These are phyloP conservation scores for Apiotrichum veenhuisii DNA, from an alignment of 1,284 basidiomycete species.

Conservation along the genomic window DNA sequence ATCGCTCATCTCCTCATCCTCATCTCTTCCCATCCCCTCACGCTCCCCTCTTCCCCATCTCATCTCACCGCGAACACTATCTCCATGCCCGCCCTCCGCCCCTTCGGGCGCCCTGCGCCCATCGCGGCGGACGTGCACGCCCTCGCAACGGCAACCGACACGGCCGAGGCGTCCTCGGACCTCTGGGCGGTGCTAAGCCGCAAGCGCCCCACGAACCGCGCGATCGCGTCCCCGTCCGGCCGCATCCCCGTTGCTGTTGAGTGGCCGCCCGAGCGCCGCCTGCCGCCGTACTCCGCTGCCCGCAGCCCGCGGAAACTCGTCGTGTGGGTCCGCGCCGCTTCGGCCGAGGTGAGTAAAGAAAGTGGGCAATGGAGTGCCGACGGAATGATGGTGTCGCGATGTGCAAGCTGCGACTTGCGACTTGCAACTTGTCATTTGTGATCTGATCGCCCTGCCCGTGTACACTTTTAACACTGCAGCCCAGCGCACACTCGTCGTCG, in stretches of 20 bases:
- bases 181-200: conserved; percentile 14
- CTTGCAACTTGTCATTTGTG: too few species aligned
- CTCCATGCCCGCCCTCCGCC: conserved; percentile 12
- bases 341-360: conserved; percentile 9
- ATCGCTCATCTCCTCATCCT: neutral
- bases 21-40: neutral
- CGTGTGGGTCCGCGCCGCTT: conserved; percentile 12
- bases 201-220: neutral
- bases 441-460: too few species aligned
- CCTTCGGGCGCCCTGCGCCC: conserved; percentile 19
- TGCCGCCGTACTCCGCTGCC: conserved; percentile 2
- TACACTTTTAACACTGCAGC: neutral
- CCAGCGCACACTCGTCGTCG: neutral
- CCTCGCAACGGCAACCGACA: conserved; percentile 10
- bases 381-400: too few species aligned
- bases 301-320: conserved; percentile 14
- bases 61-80: too few species aligned
- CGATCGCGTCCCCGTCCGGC: neutral
- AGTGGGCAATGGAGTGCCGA: too few species aligned
- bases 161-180: conserved; percentile 13
- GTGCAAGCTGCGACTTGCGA: too few species aligned
- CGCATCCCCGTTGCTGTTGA: conserved; percentile 15
- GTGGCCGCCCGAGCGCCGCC: conserved; percentile 16
- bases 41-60: too few species aligned
- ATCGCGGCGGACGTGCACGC: conserved; percentile 13